Percentiles rank a stretch among this genome's conserved stretches.
Conservation (phyloP, 169 alveolate species). For the Neospora caninum region DNA sequence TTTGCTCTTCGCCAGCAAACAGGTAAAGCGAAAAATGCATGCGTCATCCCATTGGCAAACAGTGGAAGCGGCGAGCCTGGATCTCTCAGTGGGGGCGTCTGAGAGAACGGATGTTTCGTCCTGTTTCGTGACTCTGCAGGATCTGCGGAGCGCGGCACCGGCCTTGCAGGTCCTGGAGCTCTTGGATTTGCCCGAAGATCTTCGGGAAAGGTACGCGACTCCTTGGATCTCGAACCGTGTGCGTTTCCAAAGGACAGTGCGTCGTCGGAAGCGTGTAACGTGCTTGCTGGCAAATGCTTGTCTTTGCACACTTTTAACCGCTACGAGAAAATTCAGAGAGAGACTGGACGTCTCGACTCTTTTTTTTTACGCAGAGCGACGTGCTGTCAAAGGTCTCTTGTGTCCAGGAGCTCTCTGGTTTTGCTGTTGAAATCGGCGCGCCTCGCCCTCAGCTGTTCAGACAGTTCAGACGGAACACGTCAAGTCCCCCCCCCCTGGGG, state of each 20-base stretch:
- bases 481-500: no score
- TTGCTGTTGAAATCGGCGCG: no score
- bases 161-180: slow-evolving; percentile 7
- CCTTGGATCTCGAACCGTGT: not conserved
- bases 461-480: no score
- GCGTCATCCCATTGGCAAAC: not conserved
- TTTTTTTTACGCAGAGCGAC: no score
- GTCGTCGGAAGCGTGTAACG: no score
- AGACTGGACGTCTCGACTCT: no score
- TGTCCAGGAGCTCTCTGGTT: no score
- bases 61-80: not conserved
- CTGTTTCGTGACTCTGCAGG: not conserved
- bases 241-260: not conserved
- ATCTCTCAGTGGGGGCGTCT: not conserved
- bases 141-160: slow-evolving; percentile 23
- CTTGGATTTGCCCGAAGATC: not conserved
- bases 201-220: not conserved
- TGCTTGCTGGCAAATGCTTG: no score
- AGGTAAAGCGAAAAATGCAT: not conserved
- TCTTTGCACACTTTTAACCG: no score
- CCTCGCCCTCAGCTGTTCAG: no score
- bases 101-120: not conserved
- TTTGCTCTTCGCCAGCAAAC: slow-evolving; percentile 46
- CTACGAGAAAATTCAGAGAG: no score
- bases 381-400: no score